Evolutionary conservation across 2,329 filamentous ascomycete species (phyloP).

Genomic region (Tetracladium maxilliforme): DNA sequence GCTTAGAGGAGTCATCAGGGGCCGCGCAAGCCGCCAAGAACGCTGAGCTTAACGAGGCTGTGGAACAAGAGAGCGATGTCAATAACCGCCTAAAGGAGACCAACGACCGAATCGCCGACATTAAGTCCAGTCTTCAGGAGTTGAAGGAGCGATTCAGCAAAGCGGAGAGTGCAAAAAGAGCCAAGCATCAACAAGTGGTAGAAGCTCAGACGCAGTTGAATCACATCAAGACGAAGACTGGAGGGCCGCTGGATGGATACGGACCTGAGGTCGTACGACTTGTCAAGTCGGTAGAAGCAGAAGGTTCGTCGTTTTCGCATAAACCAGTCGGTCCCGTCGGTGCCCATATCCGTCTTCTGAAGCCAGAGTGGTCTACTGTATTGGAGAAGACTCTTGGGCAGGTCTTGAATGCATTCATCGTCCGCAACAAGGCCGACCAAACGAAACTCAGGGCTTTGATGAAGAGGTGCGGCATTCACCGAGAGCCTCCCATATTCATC

Average conservation of each 20-base stretch:
- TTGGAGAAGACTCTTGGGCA: conserved; percentile 65
- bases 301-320: conserved; percentile 50
- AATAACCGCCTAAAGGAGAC: too few species aligned
- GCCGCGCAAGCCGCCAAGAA: neutral
- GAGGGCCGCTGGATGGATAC: conserved; percentile 49
- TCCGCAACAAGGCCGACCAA: conserved; percentile 64
- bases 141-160: conserved; percentile 16
- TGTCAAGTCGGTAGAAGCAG: conserved; percentile 52
- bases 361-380: conserved; percentile 71
- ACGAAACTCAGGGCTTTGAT: conserved; percentile 53
- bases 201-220: conserved; percentile 33
- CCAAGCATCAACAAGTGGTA: conserved; percentile 38
- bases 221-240: conserved; percentile 38
- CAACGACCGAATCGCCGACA: too few species aligned
- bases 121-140: conserved; percentile 10
- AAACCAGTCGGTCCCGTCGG: conserved; percentile 79
- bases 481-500: conserved; percentile 50
- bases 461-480: conserved; percentile 31
- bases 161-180: conserved; percentile 14
- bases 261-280: conserved; percentile 46
- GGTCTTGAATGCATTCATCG: conserved; percentile 63
- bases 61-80: neutral
- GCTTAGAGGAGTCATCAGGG: too few species aligned
- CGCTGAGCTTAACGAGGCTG: neutral
- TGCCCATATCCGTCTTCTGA: conserved; percentile 56